Base-by-base conservation (phyloP, 345 rosid genomes). In the Boechera divaricarpa region DNA sequence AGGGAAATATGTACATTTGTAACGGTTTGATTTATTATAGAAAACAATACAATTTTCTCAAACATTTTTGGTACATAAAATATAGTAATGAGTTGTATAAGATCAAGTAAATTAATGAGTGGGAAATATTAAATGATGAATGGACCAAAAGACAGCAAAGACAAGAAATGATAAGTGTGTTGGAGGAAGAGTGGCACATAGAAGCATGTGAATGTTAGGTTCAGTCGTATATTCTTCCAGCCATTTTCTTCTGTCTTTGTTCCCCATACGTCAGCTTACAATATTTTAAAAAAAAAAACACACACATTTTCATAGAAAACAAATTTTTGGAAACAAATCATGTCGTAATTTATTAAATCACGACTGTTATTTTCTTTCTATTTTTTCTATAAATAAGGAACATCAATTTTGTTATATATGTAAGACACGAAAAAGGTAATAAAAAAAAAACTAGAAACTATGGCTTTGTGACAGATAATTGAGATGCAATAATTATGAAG, bases 71-170 rank as follows among this genome's bases (percentile, higher is more conserved):
- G 24, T 24, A 13, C 18, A 67, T 26, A 53, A 38, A 54, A 24
- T 69, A 31, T 28, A 6, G 47, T 24, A 15, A 70, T 70, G 75
- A 70, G 75, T 70, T 70, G 75, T 58, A 48, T 48, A 58, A 64
- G 76, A 77, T 63, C 54, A 70, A 70, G 52, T 53, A 26, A 16
- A 63, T n/a, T n/a, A 53, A 63, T 63, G n/a, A 63, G 71, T 70
- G 76, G 68, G 57, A 29, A 63, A 33, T 72, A 47, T 39, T 9
- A 31, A 60, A 78, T 78, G 77, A 78, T 72, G 33, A 72, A 72
- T 65, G 74, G 77, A 72, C 77, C 56, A 72, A 64, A 70, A 77
- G 72, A 78, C 76, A 77, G 81, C 76, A 72, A 44, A 64, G 47
- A 56, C n/a, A 44, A 29, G 51, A 60, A 48, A 72, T 66, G 69